Evolutionary conservation across 306 rosid species (phyloP), one percentile per base, ranked within the genome.

Genomic region (Acacia crassicarpa): DNA sequence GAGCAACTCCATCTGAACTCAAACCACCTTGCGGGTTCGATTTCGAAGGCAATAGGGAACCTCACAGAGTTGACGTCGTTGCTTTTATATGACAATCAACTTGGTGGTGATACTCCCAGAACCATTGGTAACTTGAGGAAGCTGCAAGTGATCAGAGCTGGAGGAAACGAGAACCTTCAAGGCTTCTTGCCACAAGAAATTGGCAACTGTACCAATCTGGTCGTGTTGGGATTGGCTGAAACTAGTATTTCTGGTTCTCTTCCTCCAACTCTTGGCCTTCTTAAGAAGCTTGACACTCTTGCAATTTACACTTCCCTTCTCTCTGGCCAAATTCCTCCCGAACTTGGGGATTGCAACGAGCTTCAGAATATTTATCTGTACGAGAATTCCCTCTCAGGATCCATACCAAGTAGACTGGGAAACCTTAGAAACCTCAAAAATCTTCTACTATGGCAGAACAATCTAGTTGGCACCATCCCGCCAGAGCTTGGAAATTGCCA

Each of bases 381-480:
- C 44, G 93, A 90, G 65, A 95, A 95, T 38, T 89, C 96, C 13
- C 86, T 95, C 86, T 83, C 91, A 0, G 98, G 99, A 7, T 88
- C 97, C 46, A 88, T 93, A 58, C 99, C 99, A 0, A 75, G 75
- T 77, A 77, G 71, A 74, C 54, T 95, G 73, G 99, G 99, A 17
- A 91, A 81, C 69, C 84, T 93, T 3, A 84, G 35, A 20, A 92
- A 86, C 70, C 96, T 95, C 8, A 87, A 76, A 61, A 92, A 74
- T 78, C 91, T 95, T 33, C 80, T 95, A 1, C 78, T 93, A 1
- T 95, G 99, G 99, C 92, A 91, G 82, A 95, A 95, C 94, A 89
- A 30, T 72, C 44, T 95, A 76, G 98, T 95, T 9, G 99, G 97
- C 20, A 84, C 85, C 9, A 86, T 93, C 51, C 99, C 99, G 5